A percentile compares a stretch with the other conserved stretches of the same genome.
Evolutionary conservation across 2,329 filamentous ascomycete genomes (phyloP).

Genomic region (Fusarium drepaniforme): DNA sequence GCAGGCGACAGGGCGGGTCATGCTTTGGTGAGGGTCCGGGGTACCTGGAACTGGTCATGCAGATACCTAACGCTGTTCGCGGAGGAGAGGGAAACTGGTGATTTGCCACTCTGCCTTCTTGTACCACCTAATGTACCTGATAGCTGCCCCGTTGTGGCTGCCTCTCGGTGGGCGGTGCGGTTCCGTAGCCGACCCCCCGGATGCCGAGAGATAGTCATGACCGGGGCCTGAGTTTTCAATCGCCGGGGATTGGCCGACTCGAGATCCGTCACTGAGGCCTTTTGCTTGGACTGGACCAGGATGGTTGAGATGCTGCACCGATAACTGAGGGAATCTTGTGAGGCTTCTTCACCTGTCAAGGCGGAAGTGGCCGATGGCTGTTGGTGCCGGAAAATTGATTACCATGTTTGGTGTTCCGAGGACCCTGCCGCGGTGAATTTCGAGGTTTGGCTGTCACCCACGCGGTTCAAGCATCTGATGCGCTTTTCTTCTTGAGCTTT

Average conservation of each 20-base stretch:
- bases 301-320: slow-evolving; percentile 3
- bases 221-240: slow-evolving; percentile 23
- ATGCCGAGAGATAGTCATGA: slow-evolving; percentile 33
- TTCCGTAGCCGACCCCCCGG: slow-evolving; percentile 29
- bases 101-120: slow-evolving; percentile 9
- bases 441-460: neutral
- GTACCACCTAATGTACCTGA: slow-evolving; percentile 8
- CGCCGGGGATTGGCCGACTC: slow-evolving; percentile 27
- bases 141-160: slow-evolving; percentile 13
- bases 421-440: neutral
- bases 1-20: slow-evolving; percentile 29
- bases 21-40: slow-evolving; percentile 5
- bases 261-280: slow-evolving; percentile 18
- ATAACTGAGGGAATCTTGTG: neutral
- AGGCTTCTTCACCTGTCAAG: slow-evolving; percentile 22
- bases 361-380: slow-evolving; percentile 28
- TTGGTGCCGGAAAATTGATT: slow-evolving; percentile 13
- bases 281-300: slow-evolving; percentile 28
- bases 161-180: slow-evolving; percentile 19
- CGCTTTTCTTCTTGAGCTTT: neutral
- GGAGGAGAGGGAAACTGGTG: neutral
- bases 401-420: slow-evolving; percentile 17
- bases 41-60: slow-evolving; percentile 3
- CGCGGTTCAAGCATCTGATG: neutral
- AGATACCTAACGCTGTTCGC: slow-evolving; percentile 8